Conservation (phyloP, 2,329 filamentous ascomycete species). For the Aspergillus jensenii region DNA sequence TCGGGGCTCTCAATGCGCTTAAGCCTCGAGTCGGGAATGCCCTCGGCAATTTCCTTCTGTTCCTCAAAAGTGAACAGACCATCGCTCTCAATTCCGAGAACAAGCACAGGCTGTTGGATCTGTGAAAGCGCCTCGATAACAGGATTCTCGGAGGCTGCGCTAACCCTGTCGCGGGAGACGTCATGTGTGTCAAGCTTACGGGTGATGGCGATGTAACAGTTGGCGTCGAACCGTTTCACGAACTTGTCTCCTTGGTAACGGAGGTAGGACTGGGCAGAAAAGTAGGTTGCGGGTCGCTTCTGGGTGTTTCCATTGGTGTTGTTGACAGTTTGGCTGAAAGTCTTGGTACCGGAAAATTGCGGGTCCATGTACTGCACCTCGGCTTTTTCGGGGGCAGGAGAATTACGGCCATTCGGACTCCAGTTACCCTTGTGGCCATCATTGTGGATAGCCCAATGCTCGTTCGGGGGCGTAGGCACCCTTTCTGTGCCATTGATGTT, state of each 20-base stretch:
- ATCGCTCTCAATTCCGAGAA: conserved; percentile 92
- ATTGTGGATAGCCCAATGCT: conserved; percentile 79
- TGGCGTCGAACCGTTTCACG: conserved; percentile 93
- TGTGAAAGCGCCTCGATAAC: conserved; percentile 74
- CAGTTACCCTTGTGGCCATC: conserved; percentile 69
- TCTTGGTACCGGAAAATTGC: conserved; percentile 68
- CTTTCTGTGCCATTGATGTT: conserved; percentile 71
- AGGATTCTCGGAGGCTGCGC: conserved; percentile 40
- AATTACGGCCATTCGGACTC: conserved; percentile 36
- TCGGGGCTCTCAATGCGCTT: conserved; percentile 91
- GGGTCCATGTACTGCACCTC: conserved; percentile 57
- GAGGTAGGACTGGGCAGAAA: conserved; percentile 95
- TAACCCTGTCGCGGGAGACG: conserved; percentile 72
- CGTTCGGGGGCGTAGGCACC: conserved; percentile 62
- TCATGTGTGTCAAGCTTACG: conserved; percentile 98
- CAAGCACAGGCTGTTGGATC: conserved; percentile 85
- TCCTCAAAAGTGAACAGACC: conserved; percentile 97
- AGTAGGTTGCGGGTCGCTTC: conserved; percentile 72
- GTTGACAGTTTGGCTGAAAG: conserved; percentile 48
- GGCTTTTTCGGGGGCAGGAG: conserved; percentile 23
- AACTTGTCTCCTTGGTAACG: conserved; percentile 97
- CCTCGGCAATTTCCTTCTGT: conserved; percentile 84
- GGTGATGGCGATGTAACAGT: conserved; percentile 98
- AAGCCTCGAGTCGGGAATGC: conserved; percentile 74
- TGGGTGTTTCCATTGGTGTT: conserved; percentile 22